A percentile compares a stretch with the other conserved stretches of the same genome.
phyloP scores from a whole-genome alignment of 2,329 filamentous ascomycete genomes.

The Aaosphaeria arxii region DNA sequence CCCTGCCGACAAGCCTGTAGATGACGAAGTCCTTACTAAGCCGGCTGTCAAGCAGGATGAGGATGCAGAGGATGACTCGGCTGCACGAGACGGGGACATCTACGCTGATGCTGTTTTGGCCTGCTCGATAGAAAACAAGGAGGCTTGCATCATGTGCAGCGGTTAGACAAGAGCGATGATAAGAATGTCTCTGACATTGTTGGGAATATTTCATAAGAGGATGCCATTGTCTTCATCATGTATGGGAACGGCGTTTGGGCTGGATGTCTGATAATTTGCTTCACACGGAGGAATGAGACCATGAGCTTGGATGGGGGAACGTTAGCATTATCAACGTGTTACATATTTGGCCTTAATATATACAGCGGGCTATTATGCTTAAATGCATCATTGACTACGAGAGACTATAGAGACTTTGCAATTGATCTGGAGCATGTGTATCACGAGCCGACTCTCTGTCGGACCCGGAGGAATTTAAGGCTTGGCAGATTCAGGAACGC shows the following conservation, averaged over 20 bases:
- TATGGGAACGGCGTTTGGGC: conserved; percentile 9
- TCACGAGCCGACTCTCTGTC: too few species aligned
- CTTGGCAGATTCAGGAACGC: too few species aligned
- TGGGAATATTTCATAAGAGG: neutral
- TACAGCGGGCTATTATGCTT: too few species aligned
- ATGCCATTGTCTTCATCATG: conserved; percentile 3
- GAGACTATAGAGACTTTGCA: too few species aligned
- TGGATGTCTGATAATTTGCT: conserved; percentile 5
- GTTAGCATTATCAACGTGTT: too few species aligned
- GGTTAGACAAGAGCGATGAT: conserved; percentile 55
- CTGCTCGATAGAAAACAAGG: conserved; percentile 97
- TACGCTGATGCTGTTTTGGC: conserved; percentile 89
- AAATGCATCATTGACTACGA: too few species aligned
- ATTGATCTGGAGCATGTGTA: too few species aligned
- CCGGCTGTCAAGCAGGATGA: conserved; percentile 65
- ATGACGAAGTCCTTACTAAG: conserved; percentile 58
- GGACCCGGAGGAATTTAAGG: too few species aligned
- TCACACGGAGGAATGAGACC: conserved; percentile 18
- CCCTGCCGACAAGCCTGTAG: conserved; percentile 58
- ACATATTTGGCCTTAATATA: too few species aligned
- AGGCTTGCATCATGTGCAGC: conserved; percentile 95
- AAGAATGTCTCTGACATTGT: neutral
- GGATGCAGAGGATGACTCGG: conserved; percentile 68
- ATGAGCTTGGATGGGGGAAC: neutral
- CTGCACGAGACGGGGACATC: conserved; percentile 82